Base-by-base conservation (phyloP, 2,329 filamentous ascomycete species). In the Cordyceps pruinosa region DNA sequence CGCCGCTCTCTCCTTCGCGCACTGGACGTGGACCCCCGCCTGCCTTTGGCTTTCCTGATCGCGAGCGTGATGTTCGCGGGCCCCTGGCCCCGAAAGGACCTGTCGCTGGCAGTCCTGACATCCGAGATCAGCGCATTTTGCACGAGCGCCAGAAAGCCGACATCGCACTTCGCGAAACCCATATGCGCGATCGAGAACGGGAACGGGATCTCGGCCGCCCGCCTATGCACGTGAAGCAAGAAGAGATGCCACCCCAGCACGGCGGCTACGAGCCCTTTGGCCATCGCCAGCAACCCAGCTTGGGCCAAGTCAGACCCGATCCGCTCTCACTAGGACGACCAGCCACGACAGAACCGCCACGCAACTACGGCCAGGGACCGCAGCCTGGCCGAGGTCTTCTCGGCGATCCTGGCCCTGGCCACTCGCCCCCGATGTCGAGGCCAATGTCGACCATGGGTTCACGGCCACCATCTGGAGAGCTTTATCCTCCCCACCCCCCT, bases 1-100 rank as follows among this genome's bases (percentile, higher is more conserved):
- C 76, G 59, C 67, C 72, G 46, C 77, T 79, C 72, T 81, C 79
- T 10, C 79, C 79, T 42, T 61, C 68, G 50, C 73, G 75, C 28
- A 72, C 76, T 19, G 60, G 77, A 23, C 72, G 77, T 61, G 74
- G 76, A 25, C 75, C 77, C 12, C 61, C 68, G 19, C 70, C 69
- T 26, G 65, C 67, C 17, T 79, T 78, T 59, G 69, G 73, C 5
- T 79, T 78, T 60, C 68, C 71, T 5, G 78, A 81, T 30, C 71
- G 73, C 48, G 76, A 78, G 46, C 62, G 62, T 42, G 72, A 74
- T 21, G 46, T 63, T 12, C 48, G 72, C 37, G 68, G 73, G 15
- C 72, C 74, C 4, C 67, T 75, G 45, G 70, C 74, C 4, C 73
- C 75, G 51, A 76, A 77, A 63, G 63, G 66, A 15, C 62, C 70